These are phyloP conservation scores for Microsporum canis DNA, from an alignment of 2,329 filamentous ascomycete genomes.

Conservation along the genomic window DNA sequence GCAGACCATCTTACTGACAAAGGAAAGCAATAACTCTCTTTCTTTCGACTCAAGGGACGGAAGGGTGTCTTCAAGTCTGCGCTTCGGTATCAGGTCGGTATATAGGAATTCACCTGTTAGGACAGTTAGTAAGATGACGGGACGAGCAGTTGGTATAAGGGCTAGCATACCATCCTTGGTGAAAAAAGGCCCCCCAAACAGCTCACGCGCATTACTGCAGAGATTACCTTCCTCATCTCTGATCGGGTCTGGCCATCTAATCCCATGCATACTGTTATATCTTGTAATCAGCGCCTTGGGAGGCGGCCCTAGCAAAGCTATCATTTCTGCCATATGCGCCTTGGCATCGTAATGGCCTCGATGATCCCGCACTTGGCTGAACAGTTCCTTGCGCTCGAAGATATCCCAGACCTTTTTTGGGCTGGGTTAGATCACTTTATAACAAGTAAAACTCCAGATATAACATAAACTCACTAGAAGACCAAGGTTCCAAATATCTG, in stretches of 20 bases:
- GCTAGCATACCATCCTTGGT: background rate
- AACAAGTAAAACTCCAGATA: background rate
- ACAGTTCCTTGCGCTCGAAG: conserved; percentile 18
- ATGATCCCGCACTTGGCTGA: conserved; percentile 25
- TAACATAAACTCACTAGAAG: conserved; percentile 21
- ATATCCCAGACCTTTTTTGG: conserved; percentile 18
- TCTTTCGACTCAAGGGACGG: conserved; percentile 22
- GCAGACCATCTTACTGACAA: conserved; percentile 22
- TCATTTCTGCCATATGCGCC: conserved; percentile 35
- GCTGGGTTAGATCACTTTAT: background rate
- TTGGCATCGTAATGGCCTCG: conserved; percentile 28
- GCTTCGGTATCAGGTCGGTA: conserved; percentile 17
- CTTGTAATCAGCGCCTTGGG: conserved; percentile 25
- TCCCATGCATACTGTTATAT: conserved; percentile 9
- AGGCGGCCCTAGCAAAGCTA: conserved; percentile 32
- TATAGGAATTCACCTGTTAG: conserved; percentile 16
- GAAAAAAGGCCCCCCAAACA: conserved; percentile 22
- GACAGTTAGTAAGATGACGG: conserved; percentile 3
- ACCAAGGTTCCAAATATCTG: conserved; percentile 35
- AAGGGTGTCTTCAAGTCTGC: conserved; percentile 19
- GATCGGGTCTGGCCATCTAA: background rate
- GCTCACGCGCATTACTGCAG: conserved; percentile 23
- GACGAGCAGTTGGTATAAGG: conserved; percentile 1
- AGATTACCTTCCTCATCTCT: background rate
- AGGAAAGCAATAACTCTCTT: conserved; percentile 23